Evolutionary conservation across 176 grass and related monocot genomes (phyloP).

Genomic region (Avena sativa): DNA sequence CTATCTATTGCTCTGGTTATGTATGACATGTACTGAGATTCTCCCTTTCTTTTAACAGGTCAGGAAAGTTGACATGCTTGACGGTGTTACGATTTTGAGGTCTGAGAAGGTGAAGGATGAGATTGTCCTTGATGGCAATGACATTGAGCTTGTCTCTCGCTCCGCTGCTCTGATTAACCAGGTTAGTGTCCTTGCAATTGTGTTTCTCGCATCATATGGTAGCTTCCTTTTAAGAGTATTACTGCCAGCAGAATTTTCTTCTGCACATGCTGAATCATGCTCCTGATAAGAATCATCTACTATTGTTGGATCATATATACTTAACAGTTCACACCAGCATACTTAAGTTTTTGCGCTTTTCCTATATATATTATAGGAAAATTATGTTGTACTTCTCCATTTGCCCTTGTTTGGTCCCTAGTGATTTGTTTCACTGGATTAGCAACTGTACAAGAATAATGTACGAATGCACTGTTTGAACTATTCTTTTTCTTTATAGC

Average conservation of each 20-base stretch:
- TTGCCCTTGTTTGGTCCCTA: neutral
- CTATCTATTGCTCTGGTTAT: neutral
- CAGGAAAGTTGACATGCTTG: conserved; percentile 88
- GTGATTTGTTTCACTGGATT: neutral
- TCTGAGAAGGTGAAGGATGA: conserved; percentile 96
- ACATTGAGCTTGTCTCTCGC: conserved; percentile 82
- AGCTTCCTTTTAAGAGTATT: neutral
- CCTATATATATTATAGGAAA: no score
- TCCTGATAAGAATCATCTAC: neutral
- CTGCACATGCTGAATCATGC: neutral
- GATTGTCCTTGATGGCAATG: conserved; percentile 80
- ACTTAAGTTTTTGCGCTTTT: neutral
- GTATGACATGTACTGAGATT: neutral
- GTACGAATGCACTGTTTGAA: neutral
- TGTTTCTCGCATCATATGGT: neutral
- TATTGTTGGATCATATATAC: neutral
- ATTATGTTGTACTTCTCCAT: no score
- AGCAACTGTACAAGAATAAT: neutral
- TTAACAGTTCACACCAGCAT: neutral
- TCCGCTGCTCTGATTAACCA: conserved; percentile 79
- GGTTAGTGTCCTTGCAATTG: conserved; percentile 22
- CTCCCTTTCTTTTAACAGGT: conserved; percentile 37
- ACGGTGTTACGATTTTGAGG: conserved; percentile 68
- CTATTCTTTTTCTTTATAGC: neutral
- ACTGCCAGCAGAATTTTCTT: neutral